Percentiles rank a stretch among this genome's conserved stretches.
These are phyloP conservation scores for Apiotrichum akiyoshidainum DNA, from an alignment of 1,284 basidiomycete genomes.

Conservation along the genomic window DNA sequence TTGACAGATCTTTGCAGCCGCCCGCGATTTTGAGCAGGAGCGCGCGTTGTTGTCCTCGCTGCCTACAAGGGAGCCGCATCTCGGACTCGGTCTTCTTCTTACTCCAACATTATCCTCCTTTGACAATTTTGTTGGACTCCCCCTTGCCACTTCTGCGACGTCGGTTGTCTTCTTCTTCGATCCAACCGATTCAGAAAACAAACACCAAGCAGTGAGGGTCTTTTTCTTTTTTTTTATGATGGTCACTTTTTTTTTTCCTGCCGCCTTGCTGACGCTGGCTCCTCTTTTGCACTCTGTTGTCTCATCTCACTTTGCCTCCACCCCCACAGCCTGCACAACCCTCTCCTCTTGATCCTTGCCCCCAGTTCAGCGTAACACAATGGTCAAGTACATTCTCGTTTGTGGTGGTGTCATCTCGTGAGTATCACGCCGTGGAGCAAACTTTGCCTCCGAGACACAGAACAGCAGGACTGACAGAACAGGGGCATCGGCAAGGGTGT, in stretches of 20 bases:
- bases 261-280: neutral
- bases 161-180: neutral
- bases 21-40: too few relatives aligned
- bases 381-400: conserved; percentile 80
- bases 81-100: neutral
- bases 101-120: neutral
- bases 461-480: neutral
- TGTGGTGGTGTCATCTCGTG: conserved; percentile 77
- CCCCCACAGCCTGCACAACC: neutral
- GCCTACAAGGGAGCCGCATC: neutral
- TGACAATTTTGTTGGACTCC: neutral
- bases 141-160: neutral
- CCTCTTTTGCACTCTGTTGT: neutral
- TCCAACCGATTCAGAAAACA: neutral
- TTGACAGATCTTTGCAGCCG: too few relatives aligned
- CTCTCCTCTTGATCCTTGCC: neutral
- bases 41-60: neutral
- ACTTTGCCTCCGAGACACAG: too few relatives aligned
- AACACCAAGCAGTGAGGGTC: neutral
- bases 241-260: neutral
- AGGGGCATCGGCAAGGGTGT: conserved; percentile 93
- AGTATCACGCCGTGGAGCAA: conserved; percentile 13
- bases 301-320: neutral
- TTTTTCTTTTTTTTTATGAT: neutral
- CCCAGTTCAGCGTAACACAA: conserved; percentile 7